These are phyloP conservation scores for Gymnopus androsaceus DNA, from an alignment of 1,284 basidiomycete genomes.

Conservation along the genomic window DNA sequence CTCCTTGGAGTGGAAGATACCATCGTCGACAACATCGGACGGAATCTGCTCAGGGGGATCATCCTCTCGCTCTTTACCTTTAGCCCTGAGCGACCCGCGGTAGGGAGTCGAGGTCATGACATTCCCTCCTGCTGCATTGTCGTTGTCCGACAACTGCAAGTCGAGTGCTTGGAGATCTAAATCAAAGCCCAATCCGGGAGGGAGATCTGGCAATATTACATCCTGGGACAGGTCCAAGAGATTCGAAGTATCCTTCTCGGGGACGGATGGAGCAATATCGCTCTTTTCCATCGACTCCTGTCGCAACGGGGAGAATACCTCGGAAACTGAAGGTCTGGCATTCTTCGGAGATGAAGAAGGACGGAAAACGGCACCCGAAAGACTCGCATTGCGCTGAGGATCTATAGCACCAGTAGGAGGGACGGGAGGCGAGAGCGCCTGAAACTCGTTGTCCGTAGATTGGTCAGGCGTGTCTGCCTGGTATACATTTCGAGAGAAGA, in stretches of 20 bases:
- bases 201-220: constrained; percentile 50
- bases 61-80: constrained; percentile 23
- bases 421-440: constrained; percentile 17
- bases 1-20: constrained; percentile 32
- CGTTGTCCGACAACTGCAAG: constrained; percentile 37
- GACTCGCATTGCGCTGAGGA: background rate
- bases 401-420: background rate
- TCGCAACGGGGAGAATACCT: constrained; percentile 43
- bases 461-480: constrained; percentile 63
- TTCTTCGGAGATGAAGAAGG: constrained; percentile 32
- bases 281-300: background rate
- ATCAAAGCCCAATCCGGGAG: constrained; percentile 42
- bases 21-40: constrained; percentile 17
- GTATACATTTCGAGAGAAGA: constrained; percentile 69
- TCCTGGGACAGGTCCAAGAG: constrained; percentile 56
- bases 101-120: constrained; percentile 35
- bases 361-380: constrained; percentile 29
- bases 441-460: constrained; percentile 48
- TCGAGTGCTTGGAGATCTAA: constrained; percentile 45
- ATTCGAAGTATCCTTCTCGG: constrained; percentile 41
- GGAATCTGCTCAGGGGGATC: constrained; percentile 16
- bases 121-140: constrained; percentile 16
- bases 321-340: constrained; percentile 38
- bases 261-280: constrained; percentile 9
- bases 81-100: constrained; percentile 34